phyloP scores from a whole-genome alignment of 2,329 filamentous ascomycete genomes.

The Calonectria honghensis region DNA sequence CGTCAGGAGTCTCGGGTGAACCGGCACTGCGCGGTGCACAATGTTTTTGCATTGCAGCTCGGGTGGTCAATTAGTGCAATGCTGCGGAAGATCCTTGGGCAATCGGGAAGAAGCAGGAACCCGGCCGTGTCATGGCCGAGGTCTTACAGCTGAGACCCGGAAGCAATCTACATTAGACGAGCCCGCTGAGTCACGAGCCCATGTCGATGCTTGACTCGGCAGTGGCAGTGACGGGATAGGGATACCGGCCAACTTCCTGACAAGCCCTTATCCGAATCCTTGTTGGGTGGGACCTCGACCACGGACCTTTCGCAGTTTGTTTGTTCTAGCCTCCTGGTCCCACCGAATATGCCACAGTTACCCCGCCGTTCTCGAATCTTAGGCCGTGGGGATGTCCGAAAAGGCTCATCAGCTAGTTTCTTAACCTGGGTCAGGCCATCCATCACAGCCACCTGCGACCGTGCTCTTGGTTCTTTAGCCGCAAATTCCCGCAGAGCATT shows the following conservation, averaged over 20 bases:
- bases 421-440: slow-evolving; percentile 55
- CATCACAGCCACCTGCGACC: slow-evolving; percentile 51
- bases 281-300: slow-evolving; percentile 45
- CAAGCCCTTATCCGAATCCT: slow-evolving; percentile 27
- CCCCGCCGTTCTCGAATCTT: slow-evolving; percentile 55
- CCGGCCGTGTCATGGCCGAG: background rate
- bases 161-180: background rate
- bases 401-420: slow-evolving; percentile 49
- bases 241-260: slow-evolving; percentile 9
- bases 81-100: background rate
- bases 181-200: slow-evolving; percentile 15
- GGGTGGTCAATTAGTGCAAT: background rate
- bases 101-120: background rate
- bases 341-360: slow-evolving; percentile 51
- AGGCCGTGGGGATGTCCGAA: slow-evolving; percentile 52
- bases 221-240: slow-evolving; percentile 10
- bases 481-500: slow-evolving; percentile 55
- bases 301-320: slow-evolving; percentile 42
- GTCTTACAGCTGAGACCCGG: background rate
- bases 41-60: slow-evolving; percentile 7
- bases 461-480: slow-evolving; percentile 38
- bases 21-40: slow-evolving; percentile 27
- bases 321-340: slow-evolving; percentile 47
- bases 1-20: slow-evolving; percentile 41
- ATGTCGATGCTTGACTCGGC: background rate